Evolutionary conservation across 257 asterid species (phyloP), one percentile per base, ranked within the genome.

Genomic region (Solanum rostratum): DNA sequence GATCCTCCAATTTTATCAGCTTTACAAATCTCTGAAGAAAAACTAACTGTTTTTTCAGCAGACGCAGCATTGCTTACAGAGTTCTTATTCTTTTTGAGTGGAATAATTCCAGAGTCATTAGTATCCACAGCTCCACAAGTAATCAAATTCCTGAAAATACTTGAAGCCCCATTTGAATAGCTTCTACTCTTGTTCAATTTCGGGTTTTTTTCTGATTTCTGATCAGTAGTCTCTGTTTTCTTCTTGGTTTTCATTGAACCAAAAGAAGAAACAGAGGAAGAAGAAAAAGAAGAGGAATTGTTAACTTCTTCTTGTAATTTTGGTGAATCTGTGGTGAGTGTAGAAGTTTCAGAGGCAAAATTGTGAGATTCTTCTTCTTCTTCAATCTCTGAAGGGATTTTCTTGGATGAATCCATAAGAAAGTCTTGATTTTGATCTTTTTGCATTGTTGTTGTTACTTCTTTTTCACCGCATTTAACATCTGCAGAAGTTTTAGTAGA

Each of bases 61-160:
- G 84, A n/a, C 15, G 10, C 79, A 37, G 79, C 33, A 22, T n/a
- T 12, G 6, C 16, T 49, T 18, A 54, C 37, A 2, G 20, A 30
- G 27, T 52, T 18, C 22, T 39, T 55, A 6, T 45, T 71, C 87
- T 83, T 90, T 87, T 87, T 83, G 14, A 89, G 71, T 6, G 82
- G 63, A 78, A 91, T 88, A 43, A 91, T 84, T 3, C 92, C 93
- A 2, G 94, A 89, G 19, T 96, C 98, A 49, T 90, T 90, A 0
- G 98, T 93, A 5, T 92, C 95, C 65, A 89, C 92, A 5, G 91
- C 88, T 2, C 98, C 92, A 82, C 99, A 96, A 20, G 84, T 90
- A 55, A 96, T 95, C 85, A 96, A 78, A 55, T 90, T 96, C 2
- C 91, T 84, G 37, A 96, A 89, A 46, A 93, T 82, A n/a, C 83